Evolutionary conservation across 139 green algal genomes (phyloP).

Genomic region (Nannochloris sp.): DNA sequence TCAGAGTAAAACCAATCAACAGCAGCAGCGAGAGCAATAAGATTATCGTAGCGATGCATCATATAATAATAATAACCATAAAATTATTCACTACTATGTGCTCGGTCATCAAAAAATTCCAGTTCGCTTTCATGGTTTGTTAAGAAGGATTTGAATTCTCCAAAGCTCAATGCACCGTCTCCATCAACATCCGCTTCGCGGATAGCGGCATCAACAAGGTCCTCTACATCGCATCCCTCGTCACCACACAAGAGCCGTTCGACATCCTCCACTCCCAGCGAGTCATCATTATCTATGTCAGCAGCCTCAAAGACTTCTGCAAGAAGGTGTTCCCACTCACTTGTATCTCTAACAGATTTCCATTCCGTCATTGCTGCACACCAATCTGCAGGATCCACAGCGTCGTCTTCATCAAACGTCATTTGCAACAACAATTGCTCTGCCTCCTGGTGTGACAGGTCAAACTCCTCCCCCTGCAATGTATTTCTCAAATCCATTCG

Average conservation of each 20-base stretch:
- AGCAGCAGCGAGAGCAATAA: too few species aligned
- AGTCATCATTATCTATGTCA: slow-evolving; percentile 36
- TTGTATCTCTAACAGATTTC: slow-evolving; percentile 30
- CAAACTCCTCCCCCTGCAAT: slow-evolving; percentile 41
- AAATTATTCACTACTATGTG: neutral
- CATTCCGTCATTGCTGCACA: slow-evolving; percentile 64
- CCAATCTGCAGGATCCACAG: slow-evolving; percentile 49
- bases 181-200: slow-evolving; percentile 36
- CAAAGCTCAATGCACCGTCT: slow-evolving; percentile 30
- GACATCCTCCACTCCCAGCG: slow-evolving; percentile 40
- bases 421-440: slow-evolving; percentile 36
- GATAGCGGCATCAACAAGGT: slow-evolving; percentile 39
- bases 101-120: slow-evolving; percentile 29
- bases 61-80: neutral
- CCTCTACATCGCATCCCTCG: slow-evolving; percentile 4
- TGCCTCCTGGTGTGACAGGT: slow-evolving; percentile 38
- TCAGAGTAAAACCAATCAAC: neutral
- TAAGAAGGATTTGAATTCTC: slow-evolving; percentile 37
- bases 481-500: slow-evolving; percentile 7
- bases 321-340: slow-evolving; percentile 34
- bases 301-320: slow-evolving; percentile 38
- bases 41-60: too few species aligned
- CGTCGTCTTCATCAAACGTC: slow-evolving; percentile 4
- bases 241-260: slow-evolving; percentile 37
- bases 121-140: slow-evolving; percentile 19